Conservation (phyloP, 2,329 filamentous ascomycete genomes). For the Trichoderma sp. region DNA sequence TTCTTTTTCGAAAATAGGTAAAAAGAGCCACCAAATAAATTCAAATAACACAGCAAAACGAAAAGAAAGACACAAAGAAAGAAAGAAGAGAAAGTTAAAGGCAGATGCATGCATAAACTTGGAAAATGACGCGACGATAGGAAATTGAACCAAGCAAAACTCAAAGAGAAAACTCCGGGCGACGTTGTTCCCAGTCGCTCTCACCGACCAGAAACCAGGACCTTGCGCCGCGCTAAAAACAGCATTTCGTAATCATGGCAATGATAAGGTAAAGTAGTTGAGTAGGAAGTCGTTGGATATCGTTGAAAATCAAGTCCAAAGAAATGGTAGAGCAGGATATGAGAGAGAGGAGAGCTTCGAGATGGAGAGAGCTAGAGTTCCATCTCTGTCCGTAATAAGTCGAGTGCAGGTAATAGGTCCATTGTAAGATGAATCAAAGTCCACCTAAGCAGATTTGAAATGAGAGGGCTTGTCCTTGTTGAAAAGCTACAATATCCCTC, state of each 20-base stretch:
- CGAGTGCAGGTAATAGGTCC: background rate
- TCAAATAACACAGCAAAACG: background rate
- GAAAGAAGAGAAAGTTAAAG: background rate
- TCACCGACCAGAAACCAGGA: constrained; percentile 44
- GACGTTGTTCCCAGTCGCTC: constrained; percentile 42
- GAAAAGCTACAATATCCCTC: constrained; percentile 5
- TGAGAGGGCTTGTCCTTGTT: constrained; percentile 10
- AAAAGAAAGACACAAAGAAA: background rate
- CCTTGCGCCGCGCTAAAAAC: constrained; percentile 37
- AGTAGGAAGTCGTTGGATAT: background rate
- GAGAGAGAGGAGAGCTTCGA: background rate
- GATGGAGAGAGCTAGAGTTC: background rate
- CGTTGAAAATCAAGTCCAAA: constrained; percentile 10
- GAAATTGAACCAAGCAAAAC: background rate
- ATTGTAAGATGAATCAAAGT: background rate
- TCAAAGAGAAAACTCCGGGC: constrained; percentile 28
- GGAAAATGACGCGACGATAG: background rate
- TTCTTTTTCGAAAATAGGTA: background rate
- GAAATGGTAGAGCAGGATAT: constrained; percentile 2
- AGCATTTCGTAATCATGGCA: constrained; percentile 19
- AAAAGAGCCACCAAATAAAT: background rate
- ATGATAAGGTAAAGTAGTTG: constrained; percentile 1
- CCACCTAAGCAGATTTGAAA: background rate
- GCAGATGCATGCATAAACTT: background rate
- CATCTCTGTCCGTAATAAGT: background rate